Evolutionary conservation across 768 basidiomycete genomes (phyloP), one percentile per base, ranked within the genome.

Genomic region (Artomyces pyxidatus): DNA sequence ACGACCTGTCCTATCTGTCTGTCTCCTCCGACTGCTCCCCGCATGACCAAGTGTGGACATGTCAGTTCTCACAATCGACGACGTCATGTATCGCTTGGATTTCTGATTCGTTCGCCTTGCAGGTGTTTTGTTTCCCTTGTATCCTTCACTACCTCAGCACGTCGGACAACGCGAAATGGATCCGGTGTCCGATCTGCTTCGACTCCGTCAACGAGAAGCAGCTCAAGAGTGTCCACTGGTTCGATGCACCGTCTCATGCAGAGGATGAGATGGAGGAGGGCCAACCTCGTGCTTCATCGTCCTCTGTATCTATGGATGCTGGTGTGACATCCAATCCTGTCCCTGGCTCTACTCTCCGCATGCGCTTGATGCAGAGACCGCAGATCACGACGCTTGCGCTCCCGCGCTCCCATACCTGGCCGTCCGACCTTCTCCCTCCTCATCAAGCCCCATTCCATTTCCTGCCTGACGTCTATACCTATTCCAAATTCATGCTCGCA

Each of bases 21-120:
- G 37, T 89, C 90, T 37, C 80, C 88, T 37, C 95, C 93, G 4
- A 79, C 82, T 37, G 89, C 89, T 25, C 88, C 92, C 14, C 75
- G 94, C 43, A 92, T 93, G 84, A 97, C 94, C 21, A 95, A 91
- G 71, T 98, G 94, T 58, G 95, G 94, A 42, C 96, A 99, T 77
- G 93, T 95, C 58, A 69, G 89, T 83, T n/a, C n/a, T n/a, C n/a
- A n/a, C n/a, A n/a, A n/a, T n/a, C n/a, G n/a, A n/a, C n/a, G n/a
- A n/a, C n/a, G n/a, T n/a, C n/a, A n/a, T n/a, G n/a, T n/a, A n/a
- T n/a, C 56, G 17, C 30, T 32, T 47, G 22, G 50, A 49, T 42
- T 53, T 40, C 19, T 55, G 32, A 57, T 52, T 44, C 42, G 52
- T 40, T 46, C 51, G 14, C 16, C 35, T 26, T 38, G 14, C 57